A percentile compares a stretch with the other conserved stretches of the same genome.
These are phyloP conservation scores for Neurospora cerealis DNA, from an alignment of 495 filamentous ascomycete species.

Conservation along the genomic window DNA sequence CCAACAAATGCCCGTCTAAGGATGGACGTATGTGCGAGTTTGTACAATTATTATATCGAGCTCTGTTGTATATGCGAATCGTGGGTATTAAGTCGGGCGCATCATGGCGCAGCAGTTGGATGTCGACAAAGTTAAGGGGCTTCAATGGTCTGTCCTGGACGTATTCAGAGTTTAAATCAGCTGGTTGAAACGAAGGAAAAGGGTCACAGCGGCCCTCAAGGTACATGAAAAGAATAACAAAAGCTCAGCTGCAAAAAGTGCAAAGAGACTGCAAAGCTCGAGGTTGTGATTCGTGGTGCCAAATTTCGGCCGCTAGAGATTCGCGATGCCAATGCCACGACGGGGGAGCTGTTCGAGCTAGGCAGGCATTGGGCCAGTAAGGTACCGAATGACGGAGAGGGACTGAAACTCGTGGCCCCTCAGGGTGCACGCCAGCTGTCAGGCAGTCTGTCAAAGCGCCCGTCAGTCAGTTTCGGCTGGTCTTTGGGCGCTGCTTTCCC, in stretches of 20 bases:
- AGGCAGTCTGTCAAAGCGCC: neutral
- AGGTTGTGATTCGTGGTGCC: neutral
- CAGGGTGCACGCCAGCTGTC: neutral
- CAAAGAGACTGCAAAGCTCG: neutral
- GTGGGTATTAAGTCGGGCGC: neutral
- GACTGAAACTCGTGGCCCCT: neutral
- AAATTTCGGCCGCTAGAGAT: neutral
- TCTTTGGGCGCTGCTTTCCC: neutral
- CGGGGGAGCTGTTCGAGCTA: neutral
- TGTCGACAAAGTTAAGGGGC: neutral
- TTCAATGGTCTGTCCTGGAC: neutral
- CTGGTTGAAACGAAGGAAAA: neutral
- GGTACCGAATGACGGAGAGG: neutral
- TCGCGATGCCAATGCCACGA: neutral
- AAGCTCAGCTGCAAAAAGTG: neutral
- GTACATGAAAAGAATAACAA: neutral
- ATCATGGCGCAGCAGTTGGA: constrained; percentile 8
- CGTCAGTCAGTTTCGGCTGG: neutral
- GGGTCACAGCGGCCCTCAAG: neutral
- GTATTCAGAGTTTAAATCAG: neutral
- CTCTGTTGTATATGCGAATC: neutral
- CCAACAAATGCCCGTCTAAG: constrained; percentile 7
- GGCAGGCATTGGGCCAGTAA: neutral
- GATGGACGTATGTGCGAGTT: neutral
- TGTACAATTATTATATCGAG: neutral